phyloP scores from a whole-genome alignment of 2,329 filamentous ascomycete species.

The Metarhizium brunneum region DNA sequence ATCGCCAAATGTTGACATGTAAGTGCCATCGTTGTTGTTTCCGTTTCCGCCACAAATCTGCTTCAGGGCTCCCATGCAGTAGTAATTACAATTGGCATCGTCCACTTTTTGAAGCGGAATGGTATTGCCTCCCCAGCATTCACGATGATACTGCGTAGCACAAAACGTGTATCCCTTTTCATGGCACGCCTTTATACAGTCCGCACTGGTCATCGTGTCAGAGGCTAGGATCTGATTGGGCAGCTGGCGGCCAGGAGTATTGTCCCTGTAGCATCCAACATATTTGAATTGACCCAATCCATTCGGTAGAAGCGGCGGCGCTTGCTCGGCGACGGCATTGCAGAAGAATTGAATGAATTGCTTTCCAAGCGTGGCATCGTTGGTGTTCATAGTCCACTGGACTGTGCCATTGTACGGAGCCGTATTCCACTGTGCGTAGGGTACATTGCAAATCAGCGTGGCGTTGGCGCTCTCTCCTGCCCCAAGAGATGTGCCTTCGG shows the following conservation, averaged over 20 bases:
- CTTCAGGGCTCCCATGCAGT: slow-evolving; percentile 38
- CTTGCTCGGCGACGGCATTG: slow-evolving; percentile 41
- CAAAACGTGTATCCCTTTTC: slow-evolving; percentile 30
- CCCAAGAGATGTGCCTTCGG: slow-evolving; percentile 42
- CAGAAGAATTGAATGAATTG: slow-evolving; percentile 43
- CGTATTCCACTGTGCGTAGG: slow-evolving; percentile 47
- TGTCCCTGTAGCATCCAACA: slow-evolving; percentile 45
- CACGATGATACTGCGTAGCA: slow-evolving; percentile 38
- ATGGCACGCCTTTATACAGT: slow-evolving; percentile 36
- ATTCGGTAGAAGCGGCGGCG: slow-evolving; percentile 33
- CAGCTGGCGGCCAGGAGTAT: slow-evolving; percentile 44
- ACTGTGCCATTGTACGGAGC: slow-evolving; percentile 38
- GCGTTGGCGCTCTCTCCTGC: slow-evolving; percentile 43
- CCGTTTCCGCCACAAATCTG: slow-evolving; percentile 46
- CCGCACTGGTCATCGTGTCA: slow-evolving; percentile 30
- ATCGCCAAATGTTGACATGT: slow-evolving; percentile 40
- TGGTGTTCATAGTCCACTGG: slow-evolving; percentile 48
- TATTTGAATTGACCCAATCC: slow-evolving; percentile 42
- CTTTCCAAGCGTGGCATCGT: slow-evolving; percentile 43
- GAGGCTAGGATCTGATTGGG: slow-evolving; percentile 30
- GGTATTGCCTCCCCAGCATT: slow-evolving; percentile 46
- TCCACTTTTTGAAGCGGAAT: slow-evolving; percentile 34
- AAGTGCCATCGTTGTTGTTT: slow-evolving; percentile 23
- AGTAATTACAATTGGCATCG: slow-evolving; percentile 40
- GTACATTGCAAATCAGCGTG: slow-evolving; percentile 43